Evolutionary conservation across 306 rosid species (phyloP), one percentile per base, ranked within the genome.

Genomic region (Delonix regia): DNA sequence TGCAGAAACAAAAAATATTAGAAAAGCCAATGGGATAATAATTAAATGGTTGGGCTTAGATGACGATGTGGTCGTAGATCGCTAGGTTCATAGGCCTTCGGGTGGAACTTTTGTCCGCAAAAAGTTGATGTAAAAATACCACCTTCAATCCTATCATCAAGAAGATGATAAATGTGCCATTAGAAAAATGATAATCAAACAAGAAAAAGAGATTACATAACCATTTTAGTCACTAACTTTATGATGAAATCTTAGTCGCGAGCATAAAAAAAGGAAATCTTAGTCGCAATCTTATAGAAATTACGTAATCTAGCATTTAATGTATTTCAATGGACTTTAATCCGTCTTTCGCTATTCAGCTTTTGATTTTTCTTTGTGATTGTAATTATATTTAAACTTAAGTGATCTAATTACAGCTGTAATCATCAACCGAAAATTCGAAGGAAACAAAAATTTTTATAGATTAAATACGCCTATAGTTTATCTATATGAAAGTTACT

Each of bases 61-160:
- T 68, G 73, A 30, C 13, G 68, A 77, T 42, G 71, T 51, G 68
- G 36, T 25, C n/a, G 2, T 39, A 25, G 12, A 18, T 18, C 62
- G 21, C 64, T 73, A 73, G 78, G 49, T 39, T 56, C 39, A 33
- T 85, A 74, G 79, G 61, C 69, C 55, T 60, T 69, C 45, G 44
- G 78, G 76, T 81, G 78, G 52, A 21, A 4, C 60, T n/a, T 73
- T 74, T 81, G 36, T 62, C 30, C 9, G 38, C 39, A 28, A 52
- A 81, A 78, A 52, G 76, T 64, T 81, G 79, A 81, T 81, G 78
- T 81, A 68, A 81, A 69, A 55, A 63, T 69, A 15, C 56, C 66
- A 36, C 83, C 75, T 36, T 63, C 41, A 72, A 63, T 41, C 77
- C 13, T n/a, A 60, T 27, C 55, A 19, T 22, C 22, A 30, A 42